Evolutionary conservation across 805 yeast species (phyloP).

Genomic region (Schwanniomyces sp.): DNA sequence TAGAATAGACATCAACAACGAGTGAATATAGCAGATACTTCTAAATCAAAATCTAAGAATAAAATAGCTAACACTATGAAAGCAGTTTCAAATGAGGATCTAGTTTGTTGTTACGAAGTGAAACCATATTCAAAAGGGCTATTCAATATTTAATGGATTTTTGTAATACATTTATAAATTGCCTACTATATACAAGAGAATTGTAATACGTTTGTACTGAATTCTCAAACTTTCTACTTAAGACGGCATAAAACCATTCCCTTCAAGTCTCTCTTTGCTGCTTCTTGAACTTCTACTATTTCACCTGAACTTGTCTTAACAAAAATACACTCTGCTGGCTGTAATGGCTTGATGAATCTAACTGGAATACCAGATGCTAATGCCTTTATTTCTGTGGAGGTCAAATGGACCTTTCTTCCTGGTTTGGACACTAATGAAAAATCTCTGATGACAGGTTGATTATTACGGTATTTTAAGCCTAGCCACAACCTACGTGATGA

Average conservation of each 20-base stretch:
- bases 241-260: slow-evolving; percentile 87
- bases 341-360: slow-evolving; percentile 74
- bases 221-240: slow-evolving; percentile 26
- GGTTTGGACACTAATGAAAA: slow-evolving; percentile 83
- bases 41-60: too few relatives aligned
- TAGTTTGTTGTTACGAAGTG: too few relatives aligned
- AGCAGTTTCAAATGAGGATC: too few relatives aligned
- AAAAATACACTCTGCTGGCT: slow-evolving; percentile 87
- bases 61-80: too few relatives aligned
- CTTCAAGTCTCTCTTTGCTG: slow-evolving; percentile 65
- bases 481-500: slow-evolving; percentile 88
- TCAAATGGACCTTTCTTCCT: slow-evolving; percentile 67
- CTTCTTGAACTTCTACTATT: slow-evolving; percentile 81
- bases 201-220: background rate
- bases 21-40: too few relatives aligned
- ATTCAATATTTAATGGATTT: background rate
- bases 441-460: slow-evolving; percentile 70
- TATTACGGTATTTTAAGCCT: slow-evolving; percentile 83
- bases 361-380: slow-evolving; percentile 76
- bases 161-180: background rate
- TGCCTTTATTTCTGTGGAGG: slow-evolving; percentile 61
- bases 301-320: slow-evolving; percentile 48
- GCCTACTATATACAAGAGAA: slow-evolving; percentile 6
- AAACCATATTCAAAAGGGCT: too few relatives aligned
- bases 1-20: too few relatives aligned